Conservation (phyloP, 2,329 filamentous ascomycete species). For the Aspergillus quadricinctus region DNA sequence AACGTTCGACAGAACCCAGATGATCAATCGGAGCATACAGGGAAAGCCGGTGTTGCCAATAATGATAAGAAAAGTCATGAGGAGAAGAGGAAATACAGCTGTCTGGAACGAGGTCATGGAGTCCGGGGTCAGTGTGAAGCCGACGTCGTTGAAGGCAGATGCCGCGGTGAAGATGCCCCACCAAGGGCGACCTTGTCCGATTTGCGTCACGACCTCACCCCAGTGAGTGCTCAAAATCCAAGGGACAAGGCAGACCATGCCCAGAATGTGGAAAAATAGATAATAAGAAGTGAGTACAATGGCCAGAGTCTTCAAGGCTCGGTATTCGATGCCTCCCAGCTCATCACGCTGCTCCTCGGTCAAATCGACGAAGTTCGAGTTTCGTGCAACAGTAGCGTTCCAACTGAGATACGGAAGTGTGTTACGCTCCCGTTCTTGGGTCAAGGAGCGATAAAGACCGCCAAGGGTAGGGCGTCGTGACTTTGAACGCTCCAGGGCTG, state of each 20-base stretch:
- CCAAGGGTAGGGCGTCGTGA: slow-evolving; percentile 29
- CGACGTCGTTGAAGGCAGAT: slow-evolving; percentile 92
- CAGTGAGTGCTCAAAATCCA: slow-evolving; percentile 71
- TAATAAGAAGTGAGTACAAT: slow-evolving; percentile 76
- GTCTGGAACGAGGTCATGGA: slow-evolving; percentile 87
- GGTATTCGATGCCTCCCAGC: slow-evolving; percentile 92
- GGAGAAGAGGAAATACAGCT: slow-evolving; percentile 68
- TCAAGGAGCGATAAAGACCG: slow-evolving; percentile 33
- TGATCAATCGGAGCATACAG: slow-evolving; percentile 87
- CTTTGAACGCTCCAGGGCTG: slow-evolving; percentile 19
- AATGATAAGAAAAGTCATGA: slow-evolving; percentile 82
- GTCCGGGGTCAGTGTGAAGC: slow-evolving; percentile 85
- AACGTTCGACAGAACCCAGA: slow-evolving; percentile 72
- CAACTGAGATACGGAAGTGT: slow-evolving; percentile 88
- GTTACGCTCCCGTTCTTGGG: slow-evolving; percentile 38
- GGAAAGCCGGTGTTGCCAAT: slow-evolving; percentile 96
- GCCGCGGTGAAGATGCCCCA: slow-evolving; percentile 87
- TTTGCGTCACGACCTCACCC: slow-evolving; percentile 58
- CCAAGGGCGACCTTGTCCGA: slow-evolving; percentile 68
- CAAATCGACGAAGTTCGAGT: slow-evolving; percentile 85
- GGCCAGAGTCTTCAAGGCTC: slow-evolving; percentile 80
- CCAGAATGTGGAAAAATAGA: slow-evolving; percentile 75
- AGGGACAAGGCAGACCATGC: slow-evolving; percentile 66
- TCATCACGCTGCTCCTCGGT: slow-evolving; percentile 91
- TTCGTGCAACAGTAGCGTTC: slow-evolving; percentile 85